These are phyloP conservation scores for Hirschioporus abietinus DNA, from an alignment of 768 basidiomycete genomes.

Conservation along the genomic window DNA sequence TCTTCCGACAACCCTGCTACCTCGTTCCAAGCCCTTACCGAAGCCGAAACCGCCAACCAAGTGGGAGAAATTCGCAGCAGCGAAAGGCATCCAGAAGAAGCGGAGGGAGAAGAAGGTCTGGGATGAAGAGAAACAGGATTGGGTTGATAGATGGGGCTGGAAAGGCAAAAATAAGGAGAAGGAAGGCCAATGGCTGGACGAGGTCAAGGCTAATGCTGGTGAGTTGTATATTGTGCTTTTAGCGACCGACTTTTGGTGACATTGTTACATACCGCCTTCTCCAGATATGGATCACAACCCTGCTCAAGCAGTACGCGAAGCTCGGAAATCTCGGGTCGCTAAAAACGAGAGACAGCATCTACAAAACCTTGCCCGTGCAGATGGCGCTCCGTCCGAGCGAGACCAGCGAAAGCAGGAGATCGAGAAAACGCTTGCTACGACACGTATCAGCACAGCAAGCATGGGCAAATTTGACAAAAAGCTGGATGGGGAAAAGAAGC, in stretches of 20 bases:
- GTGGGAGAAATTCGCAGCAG: constrained; percentile 93
- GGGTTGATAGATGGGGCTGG: constrained; percentile 88
- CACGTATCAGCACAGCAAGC: constrained; percentile 84
- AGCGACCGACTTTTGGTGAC: constrained; percentile 5
- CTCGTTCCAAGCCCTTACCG: constrained; percentile 88
- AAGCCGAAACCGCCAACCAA: constrained; percentile 91
- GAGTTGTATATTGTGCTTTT: constrained; percentile 22
- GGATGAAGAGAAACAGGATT: constrained; percentile 94
- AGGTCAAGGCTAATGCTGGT: constrained; percentile 87
- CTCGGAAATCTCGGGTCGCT: constrained; percentile 70
- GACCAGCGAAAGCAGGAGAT: constrained; percentile 65
- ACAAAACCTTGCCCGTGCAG: constrained; percentile 65
- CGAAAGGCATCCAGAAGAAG: constrained; percentile 87
- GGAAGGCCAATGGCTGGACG: constrained; percentile 88
- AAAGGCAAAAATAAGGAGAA: constrained; percentile 83
- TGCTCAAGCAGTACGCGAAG: constrained; percentile 64
- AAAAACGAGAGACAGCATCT: constrained; percentile 80
- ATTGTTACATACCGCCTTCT: neutral
- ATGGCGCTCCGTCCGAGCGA: constrained; percentile 30
- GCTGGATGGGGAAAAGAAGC: constrained; percentile 88
- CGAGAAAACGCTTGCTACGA: constrained; percentile 68
- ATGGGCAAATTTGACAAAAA: constrained; percentile 92
- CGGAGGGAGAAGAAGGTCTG: constrained; percentile 76
- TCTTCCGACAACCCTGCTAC: constrained; percentile 66
- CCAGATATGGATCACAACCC: constrained; percentile 81